Evolutionary conservation across 257 asterid genomes (phyloP).

Genomic region (Solanum peruvianum): DNA sequence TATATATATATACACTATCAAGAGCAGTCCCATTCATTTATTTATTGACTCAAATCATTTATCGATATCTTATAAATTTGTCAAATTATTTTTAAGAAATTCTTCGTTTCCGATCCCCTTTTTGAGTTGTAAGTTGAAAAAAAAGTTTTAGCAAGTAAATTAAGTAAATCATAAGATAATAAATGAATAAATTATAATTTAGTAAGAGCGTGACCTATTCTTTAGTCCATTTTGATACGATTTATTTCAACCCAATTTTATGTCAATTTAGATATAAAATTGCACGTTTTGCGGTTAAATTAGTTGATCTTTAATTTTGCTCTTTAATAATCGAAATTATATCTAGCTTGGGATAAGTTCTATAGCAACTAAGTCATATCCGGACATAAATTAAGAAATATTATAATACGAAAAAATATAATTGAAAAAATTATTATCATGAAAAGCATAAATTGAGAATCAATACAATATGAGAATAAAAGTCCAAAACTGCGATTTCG

Average conservation of each 20-base stretch:
- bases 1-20: too few species aligned
- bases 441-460: not conserved
- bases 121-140: not conserved
- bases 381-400: not conserved
- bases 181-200: not conserved
- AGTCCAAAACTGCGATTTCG: too few species aligned
- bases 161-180: not conserved
- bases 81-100: too few species aligned
- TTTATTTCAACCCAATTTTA: not conserved
- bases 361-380: not conserved
- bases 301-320: not conserved
- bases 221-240: not conserved
- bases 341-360: not conserved
- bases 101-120: not conserved
- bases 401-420: too few species aligned
- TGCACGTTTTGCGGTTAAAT: not conserved
- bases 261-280: not conserved
- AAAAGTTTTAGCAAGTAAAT: not conserved
- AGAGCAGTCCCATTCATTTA: too few species aligned
- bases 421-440: too few species aligned
- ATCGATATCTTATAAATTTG: not conserved
- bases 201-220: not conserved
- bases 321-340: too few species aligned
- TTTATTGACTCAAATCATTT: too few species aligned
- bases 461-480: not conserved